A percentile compares a stretch with the other conserved stretches of the same genome.
Evolutionary conservation across 2,329 filamentous ascomycete species (phyloP).

Genomic region (Ophiosphaerella narmari): DNA sequence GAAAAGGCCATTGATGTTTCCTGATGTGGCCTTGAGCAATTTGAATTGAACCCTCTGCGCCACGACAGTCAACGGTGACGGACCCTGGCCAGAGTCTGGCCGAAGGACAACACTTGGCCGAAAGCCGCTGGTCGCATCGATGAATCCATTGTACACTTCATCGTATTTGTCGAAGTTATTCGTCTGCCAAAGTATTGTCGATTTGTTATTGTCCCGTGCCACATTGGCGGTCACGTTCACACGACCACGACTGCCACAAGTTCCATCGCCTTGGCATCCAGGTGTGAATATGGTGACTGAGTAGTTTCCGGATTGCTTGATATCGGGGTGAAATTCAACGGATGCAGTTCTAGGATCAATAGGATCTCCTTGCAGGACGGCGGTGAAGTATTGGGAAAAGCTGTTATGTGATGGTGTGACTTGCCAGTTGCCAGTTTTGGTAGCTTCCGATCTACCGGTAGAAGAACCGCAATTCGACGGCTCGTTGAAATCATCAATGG

Average conservation of each 20-base stretch:
- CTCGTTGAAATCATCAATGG: constrained; percentile 86
- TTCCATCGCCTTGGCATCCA: constrained; percentile 79
- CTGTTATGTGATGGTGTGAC: constrained; percentile 70
- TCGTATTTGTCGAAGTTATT: constrained; percentile 98
- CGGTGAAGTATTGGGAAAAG: constrained; percentile 76
- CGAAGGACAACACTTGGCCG: constrained; percentile 79
- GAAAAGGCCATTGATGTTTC: constrained; percentile 85
- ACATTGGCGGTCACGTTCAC: constrained; percentile 81
- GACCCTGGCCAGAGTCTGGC: constrained; percentile 65
- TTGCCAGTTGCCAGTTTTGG: constrained; percentile 74
- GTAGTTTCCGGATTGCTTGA: constrained; percentile 89
- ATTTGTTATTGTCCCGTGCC: constrained; percentile 53
- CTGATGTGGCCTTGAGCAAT: constrained; percentile 72
- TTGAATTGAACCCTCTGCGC: constrained; percentile 85
- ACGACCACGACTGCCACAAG: constrained; percentile 75
- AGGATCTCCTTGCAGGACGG: constrained; percentile 62
- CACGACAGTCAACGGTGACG: constrained; percentile 71
- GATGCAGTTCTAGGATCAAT: constrained; percentile 63
- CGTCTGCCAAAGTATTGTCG: constrained; percentile 77
- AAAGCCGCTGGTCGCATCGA: constrained; percentile 79
- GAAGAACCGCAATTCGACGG: constrained; percentile 73
- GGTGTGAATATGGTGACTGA: constrained; percentile 90
- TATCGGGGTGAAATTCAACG: constrained; percentile 81
- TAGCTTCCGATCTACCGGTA: constrained; percentile 62
- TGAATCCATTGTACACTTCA: constrained; percentile 81